Conservation (phyloP, 805 yeast species). For the Cyberlindnera bimundalis region DNA sequence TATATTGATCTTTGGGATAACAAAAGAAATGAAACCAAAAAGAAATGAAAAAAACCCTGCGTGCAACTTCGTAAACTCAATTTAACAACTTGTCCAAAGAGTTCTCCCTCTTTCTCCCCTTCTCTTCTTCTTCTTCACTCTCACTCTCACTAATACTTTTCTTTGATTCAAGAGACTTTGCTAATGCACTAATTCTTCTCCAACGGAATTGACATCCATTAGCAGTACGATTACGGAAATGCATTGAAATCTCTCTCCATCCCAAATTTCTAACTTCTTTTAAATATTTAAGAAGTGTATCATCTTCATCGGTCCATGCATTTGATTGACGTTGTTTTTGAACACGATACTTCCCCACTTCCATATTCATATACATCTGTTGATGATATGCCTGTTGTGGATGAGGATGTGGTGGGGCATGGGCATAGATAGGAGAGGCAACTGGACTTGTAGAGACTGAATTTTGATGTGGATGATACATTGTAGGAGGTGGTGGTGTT, state of each 20-base stretch:
- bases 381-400: slow-evolving; percentile 1
- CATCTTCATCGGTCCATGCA: slow-evolving; percentile 69
- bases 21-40: neutral
- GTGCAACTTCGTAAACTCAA: neutral
- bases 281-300: slow-evolving; percentile 52
- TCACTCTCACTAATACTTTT: slow-evolving; percentile 3
- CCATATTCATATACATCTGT: neutral
- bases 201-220: slow-evolving; percentile 77
- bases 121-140: slow-evolving; percentile 1
- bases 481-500: slow-evolving; percentile 9
- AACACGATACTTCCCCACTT: slow-evolving; percentile 10
- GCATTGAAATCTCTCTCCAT: slow-evolving; percentile 71
- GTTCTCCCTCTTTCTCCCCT: neutral
- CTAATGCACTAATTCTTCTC: slow-evolving; percentile 44
- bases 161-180: slow-evolving; percentile 8
- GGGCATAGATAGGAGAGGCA: slow-evolving; percentile 7
- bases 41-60: neutral
- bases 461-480: neutral
- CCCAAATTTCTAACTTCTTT: slow-evolving; percentile 69
- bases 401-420: slow-evolving; percentile 5
- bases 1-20: too few species aligned
- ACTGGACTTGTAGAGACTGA: neutral
- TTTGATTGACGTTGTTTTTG: slow-evolving; percentile 25
- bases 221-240: slow-evolving; percentile 66
- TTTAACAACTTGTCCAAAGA: slow-evolving; percentile 5